These are phyloP conservation scores for Caryopteris hybrid DNA, from an alignment of 305 asterid species.

Conservation along the genomic window DNA sequence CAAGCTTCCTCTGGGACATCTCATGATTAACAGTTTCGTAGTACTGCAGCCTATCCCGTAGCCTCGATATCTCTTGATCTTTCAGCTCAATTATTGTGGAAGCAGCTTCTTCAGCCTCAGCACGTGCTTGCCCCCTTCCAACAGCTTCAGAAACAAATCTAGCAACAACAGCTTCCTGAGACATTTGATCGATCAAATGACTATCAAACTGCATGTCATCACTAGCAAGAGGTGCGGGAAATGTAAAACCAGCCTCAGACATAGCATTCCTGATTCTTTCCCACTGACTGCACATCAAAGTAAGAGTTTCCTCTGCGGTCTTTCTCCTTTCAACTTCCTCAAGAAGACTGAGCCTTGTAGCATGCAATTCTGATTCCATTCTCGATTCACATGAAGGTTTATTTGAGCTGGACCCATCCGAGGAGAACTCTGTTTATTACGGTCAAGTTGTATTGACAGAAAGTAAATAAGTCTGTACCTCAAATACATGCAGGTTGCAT, in stretches of 20 bases:
- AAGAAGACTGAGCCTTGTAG: conserved; percentile 40
- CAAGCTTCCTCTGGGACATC: conserved; percentile 87
- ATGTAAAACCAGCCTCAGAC: conserved; percentile 58
- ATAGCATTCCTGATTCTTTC: conserved; percentile 48
- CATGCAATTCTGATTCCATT: conserved; percentile 40
- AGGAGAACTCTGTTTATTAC: conserved; percentile 51
- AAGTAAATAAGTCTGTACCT: not conserved
- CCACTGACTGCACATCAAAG: conserved; percentile 58
- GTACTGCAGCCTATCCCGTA: conserved; percentile 71
- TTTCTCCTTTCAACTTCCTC: conserved; percentile 67
- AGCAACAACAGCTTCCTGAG: conserved; percentile 50
- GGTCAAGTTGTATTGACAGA: not conserved
- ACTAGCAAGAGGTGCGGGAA: conserved; percentile 52
- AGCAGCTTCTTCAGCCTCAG: conserved; percentile 69
- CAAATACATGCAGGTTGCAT: not conserved
- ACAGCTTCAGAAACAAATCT: conserved; percentile 69
- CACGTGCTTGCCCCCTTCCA: conserved; percentile 63
- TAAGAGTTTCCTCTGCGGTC: conserved; percentile 53
- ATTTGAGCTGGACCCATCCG: conserved; percentile 47
- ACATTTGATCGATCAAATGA: conserved; percentile 36
- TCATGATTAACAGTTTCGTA: conserved; percentile 85
- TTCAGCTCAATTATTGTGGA: conserved; percentile 49
- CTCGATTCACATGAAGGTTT: conserved; percentile 21
- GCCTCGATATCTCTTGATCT: conserved; percentile 70
- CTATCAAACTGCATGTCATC: conserved; percentile 32